phyloP scores from a whole-genome alignment of 345 rosid species.

The Eucalyptus erythrocorys region DNA sequence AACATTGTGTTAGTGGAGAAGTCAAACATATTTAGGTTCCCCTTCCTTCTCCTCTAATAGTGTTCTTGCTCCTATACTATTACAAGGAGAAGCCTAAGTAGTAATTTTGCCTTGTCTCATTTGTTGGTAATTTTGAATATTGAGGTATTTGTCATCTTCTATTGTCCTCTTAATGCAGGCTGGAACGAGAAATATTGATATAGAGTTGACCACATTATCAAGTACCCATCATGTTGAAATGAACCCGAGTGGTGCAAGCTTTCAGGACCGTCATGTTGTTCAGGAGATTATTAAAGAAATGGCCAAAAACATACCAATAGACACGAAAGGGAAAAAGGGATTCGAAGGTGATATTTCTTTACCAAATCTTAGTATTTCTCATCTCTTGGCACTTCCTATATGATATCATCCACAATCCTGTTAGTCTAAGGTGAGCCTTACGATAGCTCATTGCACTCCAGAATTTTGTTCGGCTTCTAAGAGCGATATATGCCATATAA shows the following conservation, averaged over 20 bases:
- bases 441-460: not conserved
- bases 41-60: not conserved
- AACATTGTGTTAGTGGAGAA: not conserved
- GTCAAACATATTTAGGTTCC: not conserved
- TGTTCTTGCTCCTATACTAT: not conserved
- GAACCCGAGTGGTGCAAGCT: conserved; percentile 92
- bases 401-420: not conserved
- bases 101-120: not conserved
- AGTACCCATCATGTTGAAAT: conserved; percentile 88
- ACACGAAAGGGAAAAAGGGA: conserved; percentile 76
- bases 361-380: not conserved
- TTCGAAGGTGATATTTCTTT: conserved; percentile 47
- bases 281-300: conserved; percentile 95
- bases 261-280: conserved; percentile 93
- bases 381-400: not conserved
- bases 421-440: not conserved
- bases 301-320: conserved; percentile 94
- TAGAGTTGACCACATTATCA: conserved; percentile 83
- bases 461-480: not conserved
- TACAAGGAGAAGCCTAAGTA: not conserved
- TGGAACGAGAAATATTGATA: conserved; percentile 77
- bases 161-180: conserved; percentile 34
- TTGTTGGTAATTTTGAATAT: not conserved
- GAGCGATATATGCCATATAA: not conserved
- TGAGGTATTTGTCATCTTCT: not conserved